Evolutionary conservation across 176 grass and related monocot genomes (phyloP).

Genomic region (Paspalum vaginatum): DNA sequence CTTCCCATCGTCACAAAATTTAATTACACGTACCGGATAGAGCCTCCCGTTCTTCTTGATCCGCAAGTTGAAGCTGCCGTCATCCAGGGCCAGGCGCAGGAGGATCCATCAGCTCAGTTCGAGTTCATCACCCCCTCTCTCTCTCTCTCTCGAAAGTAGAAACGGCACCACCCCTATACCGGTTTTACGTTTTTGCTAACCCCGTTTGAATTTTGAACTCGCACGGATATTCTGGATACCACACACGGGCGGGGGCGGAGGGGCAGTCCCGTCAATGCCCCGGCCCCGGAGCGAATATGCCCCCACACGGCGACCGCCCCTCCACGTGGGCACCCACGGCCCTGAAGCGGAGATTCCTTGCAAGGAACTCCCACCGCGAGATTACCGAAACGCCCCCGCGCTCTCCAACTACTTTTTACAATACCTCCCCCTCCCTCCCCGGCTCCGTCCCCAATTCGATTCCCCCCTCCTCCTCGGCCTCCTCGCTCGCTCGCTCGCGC

Average conservation of each 20-base stretch:
- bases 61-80: neutral
- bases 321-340: slow-evolving; percentile 20
- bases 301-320: neutral
- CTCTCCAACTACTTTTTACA: slow-evolving; percentile 28
- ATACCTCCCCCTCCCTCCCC: too few species aligned
- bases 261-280: neutral
- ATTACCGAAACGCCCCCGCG: neutral
- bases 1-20: too few species aligned
- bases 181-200: neutral
- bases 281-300: neutral
- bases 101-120: neutral
- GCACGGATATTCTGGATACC: slow-evolving; percentile 19
- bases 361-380: neutral
- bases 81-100: too few species aligned
- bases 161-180: neutral
- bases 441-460: neutral
- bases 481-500: slow-evolving; percentile 24
- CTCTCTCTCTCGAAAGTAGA: too few species aligned
- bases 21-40: too few species aligned
- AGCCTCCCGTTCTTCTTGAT: too few species aligned
- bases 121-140: neutral
- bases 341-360: slow-evolving; percentile 25
- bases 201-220: neutral
- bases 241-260: too few species aligned
- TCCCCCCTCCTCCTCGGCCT: slow-evolving; percentile 3